These are phyloP conservation scores for Fragosphaeria purpurea DNA, from an alignment of 2,329 filamentous ascomycete species.

Conservation along the genomic window DNA sequence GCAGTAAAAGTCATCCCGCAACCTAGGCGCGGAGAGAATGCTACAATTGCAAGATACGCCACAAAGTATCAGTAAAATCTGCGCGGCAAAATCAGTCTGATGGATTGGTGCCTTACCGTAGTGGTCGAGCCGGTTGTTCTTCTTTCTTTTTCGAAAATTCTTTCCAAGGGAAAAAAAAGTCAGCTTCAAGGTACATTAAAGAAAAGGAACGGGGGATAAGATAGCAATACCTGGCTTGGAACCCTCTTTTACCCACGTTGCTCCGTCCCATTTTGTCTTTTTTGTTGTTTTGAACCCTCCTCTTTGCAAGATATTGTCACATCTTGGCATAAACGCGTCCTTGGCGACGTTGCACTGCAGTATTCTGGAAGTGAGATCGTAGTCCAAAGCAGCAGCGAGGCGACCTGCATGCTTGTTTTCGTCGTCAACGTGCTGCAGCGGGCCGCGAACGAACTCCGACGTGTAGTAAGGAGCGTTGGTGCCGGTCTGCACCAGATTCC, in stretches of 20 bases:
- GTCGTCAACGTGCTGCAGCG: slow-evolving; percentile 36
- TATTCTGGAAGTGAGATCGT: slow-evolving; percentile 60
- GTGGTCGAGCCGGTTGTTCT: slow-evolving; percentile 36
- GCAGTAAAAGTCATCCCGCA: slow-evolving; percentile 96
- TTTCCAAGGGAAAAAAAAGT: no score
- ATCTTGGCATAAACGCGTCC: not conserved
- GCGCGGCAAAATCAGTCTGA: no score
- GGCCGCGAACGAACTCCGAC: slow-evolving; percentile 35
- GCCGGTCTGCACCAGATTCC: slow-evolving; percentile 55
- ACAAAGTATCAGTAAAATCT: no score
- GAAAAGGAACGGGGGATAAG: not conserved
- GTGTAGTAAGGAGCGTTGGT: slow-evolving; percentile 60
- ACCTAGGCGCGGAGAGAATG: slow-evolving; percentile 75
- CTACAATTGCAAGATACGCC: slow-evolving; percentile 29
- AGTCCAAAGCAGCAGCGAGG: slow-evolving; percentile 69
- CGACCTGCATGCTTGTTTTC: slow-evolving; percentile 64
- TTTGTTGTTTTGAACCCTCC: not conserved
- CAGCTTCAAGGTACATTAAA: not conserved
- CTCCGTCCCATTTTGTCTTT: slow-evolving; percentile 33
- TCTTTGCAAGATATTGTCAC: not conserved
- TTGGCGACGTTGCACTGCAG: slow-evolving; percentile 42
- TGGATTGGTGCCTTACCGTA: slow-evolving; percentile 48
- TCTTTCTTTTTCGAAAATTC: slow-evolving; percentile 6
- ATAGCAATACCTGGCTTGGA: not conserved
- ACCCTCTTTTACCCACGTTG: slow-evolving; percentile 26